A percentile compares a stretch with the other conserved stretches of the same genome.
Conservation (phyloP, 1,284 basidiomycete genomes). For the Macrocystidia cucumis region DNA sequence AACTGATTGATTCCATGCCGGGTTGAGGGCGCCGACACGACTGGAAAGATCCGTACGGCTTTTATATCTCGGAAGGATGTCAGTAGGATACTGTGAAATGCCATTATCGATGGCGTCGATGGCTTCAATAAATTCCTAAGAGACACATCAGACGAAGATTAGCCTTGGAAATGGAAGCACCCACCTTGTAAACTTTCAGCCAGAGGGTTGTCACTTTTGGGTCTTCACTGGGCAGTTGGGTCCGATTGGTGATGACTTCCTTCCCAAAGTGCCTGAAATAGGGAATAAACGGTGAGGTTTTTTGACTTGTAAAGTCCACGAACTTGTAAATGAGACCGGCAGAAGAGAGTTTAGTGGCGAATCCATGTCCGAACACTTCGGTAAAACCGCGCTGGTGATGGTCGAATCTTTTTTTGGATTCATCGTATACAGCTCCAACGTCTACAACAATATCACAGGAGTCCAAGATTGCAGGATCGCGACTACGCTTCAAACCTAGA, state of each 20-base stretch:
- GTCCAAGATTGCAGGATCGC: conserved; percentile 76
- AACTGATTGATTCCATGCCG: conserved; percentile 81
- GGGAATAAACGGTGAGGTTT: too few species aligned
- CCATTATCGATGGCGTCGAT: conserved; percentile 97
- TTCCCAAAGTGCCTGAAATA: conserved; percentile 80
- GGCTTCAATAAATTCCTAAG: conserved; percentile 85
- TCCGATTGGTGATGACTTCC: conserved; percentile 72
- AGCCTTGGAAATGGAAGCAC: conserved; percentile 1
- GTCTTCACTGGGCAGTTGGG: conserved; percentile 46
- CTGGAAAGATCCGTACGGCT: conserved; percentile 76
- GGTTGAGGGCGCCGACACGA: conserved; percentile 79
- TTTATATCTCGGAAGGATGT: conserved; percentile 63
- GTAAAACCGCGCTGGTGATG: conserved; percentile 95
- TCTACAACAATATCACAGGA: conserved; percentile 96
- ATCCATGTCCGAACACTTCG: conserved; percentile 84
- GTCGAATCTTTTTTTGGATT: conserved; percentile 76
- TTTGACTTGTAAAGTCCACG: conserved; percentile 16
- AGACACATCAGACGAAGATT: neutral
- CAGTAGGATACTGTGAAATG: conserved; percentile 67
- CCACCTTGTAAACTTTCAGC: conserved; percentile 83
- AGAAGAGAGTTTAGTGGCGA: conserved; percentile 84
- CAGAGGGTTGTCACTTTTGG: conserved; percentile 69
- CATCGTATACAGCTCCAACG: conserved; percentile 91
- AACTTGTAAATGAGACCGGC: conserved; percentile 95
- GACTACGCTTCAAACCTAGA: conserved; percentile 70